Percentiles rank a stretch among this genome's conserved stretches.
These are phyloP conservation scores for Dimargaris xerosporica DNA, from an alignment of 192 early-diverging fungal genomes.

Conservation along the genomic window DNA sequence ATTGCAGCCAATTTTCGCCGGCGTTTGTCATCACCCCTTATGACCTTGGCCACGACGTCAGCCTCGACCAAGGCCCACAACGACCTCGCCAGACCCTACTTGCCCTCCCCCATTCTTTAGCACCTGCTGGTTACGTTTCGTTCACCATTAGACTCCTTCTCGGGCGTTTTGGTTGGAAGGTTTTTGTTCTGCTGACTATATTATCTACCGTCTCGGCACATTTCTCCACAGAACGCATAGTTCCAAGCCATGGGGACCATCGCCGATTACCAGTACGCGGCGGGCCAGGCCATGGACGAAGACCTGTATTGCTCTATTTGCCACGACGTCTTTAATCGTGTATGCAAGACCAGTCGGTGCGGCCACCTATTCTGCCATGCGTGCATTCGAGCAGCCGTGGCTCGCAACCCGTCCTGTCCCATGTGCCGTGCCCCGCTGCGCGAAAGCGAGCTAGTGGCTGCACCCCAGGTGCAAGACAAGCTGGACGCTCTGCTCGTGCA, in stretches of 20 bases:
- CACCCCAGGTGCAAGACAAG: constrained; percentile 4
- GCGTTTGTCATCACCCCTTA: too few species aligned
- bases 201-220: too few species aligned
- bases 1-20: too few species aligned
- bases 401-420: constrained; percentile 9
- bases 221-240: too few species aligned
- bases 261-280: constrained; percentile 12
- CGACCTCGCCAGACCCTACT: too few species aligned
- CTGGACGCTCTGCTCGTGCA: constrained; percentile 12
- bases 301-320: constrained; percentile 16
- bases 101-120: too few species aligned
- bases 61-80: too few species aligned
- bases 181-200: too few species aligned
- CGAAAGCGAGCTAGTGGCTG: constrained; percentile 11
- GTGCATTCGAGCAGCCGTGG: constrained; percentile 13
- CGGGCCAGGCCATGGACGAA: constrained; percentile 9
- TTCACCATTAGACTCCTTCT: too few species aligned
- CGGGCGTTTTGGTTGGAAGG: too few species aligned
- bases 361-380: constrained; percentile 15
- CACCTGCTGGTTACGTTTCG: too few species aligned
- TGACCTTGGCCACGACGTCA: too few species aligned
- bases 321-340: constrained; percentile 14
- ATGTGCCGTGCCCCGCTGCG: constrained; percentile 14
- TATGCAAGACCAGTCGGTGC: constrained; percentile 12
- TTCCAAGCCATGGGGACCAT: not conserved